Evolutionary conservation across 805 yeast species (phyloP).

Genomic region (Ogataea kodamae): DNA sequence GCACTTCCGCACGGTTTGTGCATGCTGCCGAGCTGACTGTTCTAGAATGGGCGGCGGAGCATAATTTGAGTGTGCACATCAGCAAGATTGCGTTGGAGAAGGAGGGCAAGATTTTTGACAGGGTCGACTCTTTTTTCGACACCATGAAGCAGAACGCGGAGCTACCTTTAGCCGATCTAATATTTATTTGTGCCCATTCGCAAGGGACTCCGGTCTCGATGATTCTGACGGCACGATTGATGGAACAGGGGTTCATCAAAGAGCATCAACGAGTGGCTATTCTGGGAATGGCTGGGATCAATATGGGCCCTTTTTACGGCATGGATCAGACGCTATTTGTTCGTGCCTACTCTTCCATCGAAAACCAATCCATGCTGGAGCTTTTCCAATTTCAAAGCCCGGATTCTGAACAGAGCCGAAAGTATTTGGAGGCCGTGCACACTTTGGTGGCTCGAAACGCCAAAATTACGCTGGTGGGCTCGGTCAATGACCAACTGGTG

Average conservation of each 20-base stretch:
- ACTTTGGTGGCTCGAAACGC: constrained; percentile 65
- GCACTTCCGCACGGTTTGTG: constrained; percentile 88
- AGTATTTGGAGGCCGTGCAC: constrained; percentile 63
- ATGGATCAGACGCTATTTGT: constrained; percentile 79
- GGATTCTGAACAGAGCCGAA: constrained; percentile 66
- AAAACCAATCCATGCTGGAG: constrained; percentile 81
- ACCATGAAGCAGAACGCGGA: constrained; percentile 63
- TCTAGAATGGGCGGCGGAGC: constrained; percentile 58
- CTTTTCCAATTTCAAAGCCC: constrained; percentile 84
- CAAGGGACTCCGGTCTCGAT: constrained; percentile 95
- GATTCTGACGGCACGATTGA: constrained; percentile 66
- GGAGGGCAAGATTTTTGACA: constrained; percentile 84
- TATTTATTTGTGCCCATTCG: constrained; percentile 91
- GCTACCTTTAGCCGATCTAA: constrained; percentile 60
- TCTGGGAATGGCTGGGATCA: constrained; percentile 93
- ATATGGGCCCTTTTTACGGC: constrained; percentile 92
- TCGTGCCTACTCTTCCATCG: constrained; percentile 87
- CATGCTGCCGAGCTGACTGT: constrained; percentile 84
- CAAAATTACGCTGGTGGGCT: constrained; percentile 79
- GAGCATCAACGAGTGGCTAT: constrained; percentile 56
- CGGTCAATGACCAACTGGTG: constrained; percentile 89
- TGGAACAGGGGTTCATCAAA: constrained; percentile 54
- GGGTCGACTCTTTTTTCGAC: constrained; percentile 77
- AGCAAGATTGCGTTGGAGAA: constrained; percentile 91
- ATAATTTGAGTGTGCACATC: constrained; percentile 46